Percentiles rank a stretch among this genome's conserved stretches.
Evolutionary conservation across 352 stramenopile species (phyloP).

Genomic region (Pythium vanterpoolii): DNA sequence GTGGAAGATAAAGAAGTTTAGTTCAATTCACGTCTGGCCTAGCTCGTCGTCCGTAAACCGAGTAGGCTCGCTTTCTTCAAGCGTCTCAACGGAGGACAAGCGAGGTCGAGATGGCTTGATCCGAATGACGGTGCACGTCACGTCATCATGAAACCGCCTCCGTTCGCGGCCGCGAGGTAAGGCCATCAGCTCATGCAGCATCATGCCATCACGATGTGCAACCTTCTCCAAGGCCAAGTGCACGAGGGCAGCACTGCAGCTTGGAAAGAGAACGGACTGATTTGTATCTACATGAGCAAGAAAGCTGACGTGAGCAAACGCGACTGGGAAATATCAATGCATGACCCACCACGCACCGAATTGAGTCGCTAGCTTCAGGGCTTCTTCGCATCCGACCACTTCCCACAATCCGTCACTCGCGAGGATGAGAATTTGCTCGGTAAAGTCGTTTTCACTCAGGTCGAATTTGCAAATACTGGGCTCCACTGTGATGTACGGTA

Average conservation of each 20-base stretch:
- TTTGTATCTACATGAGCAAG: conserved; percentile 1
- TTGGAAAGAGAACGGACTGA: conserved; percentile 42
- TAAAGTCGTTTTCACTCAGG: conserved; percentile 48
- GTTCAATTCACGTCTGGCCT: conserved; percentile 8
- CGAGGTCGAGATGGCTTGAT: conserved; percentile 26
- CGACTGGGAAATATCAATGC: neutral
- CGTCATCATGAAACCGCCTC: conserved; percentile 71
- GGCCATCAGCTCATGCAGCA: conserved; percentile 66
- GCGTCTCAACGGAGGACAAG: conserved; percentile 10
- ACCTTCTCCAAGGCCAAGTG: conserved; percentile 71
- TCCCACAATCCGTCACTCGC: conserved; percentile 84
- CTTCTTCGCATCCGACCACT: conserved; percentile 63
- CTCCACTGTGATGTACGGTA: conserved; percentile 75
- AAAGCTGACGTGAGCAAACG: neutral
- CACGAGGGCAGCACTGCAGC: conserved; percentile 53
- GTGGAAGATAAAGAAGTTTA: neutral
- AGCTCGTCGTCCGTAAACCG: conserved; percentile 5
- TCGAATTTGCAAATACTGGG: conserved; percentile 52
- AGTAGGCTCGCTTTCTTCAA: conserved; percentile 8
- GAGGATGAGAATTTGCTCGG: conserved; percentile 71
- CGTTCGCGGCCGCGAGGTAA: conserved; percentile 43
- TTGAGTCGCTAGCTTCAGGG: conserved; percentile 57
- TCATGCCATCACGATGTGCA: conserved; percentile 58
- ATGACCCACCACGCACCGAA: conserved; percentile 42
- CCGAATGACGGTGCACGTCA: conserved; percentile 76